Evolutionary conservation across 257 asterid genomes (phyloP).

Genomic region (Nicotiana benthamiana): DNA sequence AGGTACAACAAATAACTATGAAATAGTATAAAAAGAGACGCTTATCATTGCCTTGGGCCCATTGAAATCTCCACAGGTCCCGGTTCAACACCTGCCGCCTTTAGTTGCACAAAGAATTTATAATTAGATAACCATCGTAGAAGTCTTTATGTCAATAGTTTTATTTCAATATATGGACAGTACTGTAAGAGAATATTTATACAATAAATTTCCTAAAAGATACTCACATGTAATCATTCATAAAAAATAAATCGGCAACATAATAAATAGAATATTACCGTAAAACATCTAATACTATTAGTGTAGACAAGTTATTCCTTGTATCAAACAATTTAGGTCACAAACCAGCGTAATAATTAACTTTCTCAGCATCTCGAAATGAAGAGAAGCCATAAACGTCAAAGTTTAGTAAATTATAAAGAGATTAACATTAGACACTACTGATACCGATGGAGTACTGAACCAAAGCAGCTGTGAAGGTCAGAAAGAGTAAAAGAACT

Average conservation of each 20-base stretch:
- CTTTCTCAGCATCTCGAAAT: background rate
- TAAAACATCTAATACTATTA: too few species aligned
- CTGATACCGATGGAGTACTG: too few species aligned
- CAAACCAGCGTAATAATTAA: background rate
- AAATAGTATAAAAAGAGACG: background rate
- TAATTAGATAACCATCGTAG: background rate
- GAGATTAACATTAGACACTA: background rate
- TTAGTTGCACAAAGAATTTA: background rate
- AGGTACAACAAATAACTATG: background rate
- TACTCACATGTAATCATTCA: too few species aligned
- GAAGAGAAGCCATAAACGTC: background rate
- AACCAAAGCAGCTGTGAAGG: background rate
- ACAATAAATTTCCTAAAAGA: too few species aligned
- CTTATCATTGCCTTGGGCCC: background rate
- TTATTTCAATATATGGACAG: too few species aligned
- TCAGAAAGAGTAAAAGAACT: too few species aligned
- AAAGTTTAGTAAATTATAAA: background rate
- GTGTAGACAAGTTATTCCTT: too few species aligned
- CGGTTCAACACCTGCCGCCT: background rate
- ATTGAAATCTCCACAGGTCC: background rate
- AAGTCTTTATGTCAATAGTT: too few species aligned
- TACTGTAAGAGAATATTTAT: too few species aligned
- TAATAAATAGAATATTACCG: too few species aligned
- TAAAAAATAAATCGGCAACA: too few species aligned
- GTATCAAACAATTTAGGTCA: background rate